Base-by-base conservation (phyloP, 768 basidiomycete genomes). In the Agaricus sinodeliciosus region DNA sequence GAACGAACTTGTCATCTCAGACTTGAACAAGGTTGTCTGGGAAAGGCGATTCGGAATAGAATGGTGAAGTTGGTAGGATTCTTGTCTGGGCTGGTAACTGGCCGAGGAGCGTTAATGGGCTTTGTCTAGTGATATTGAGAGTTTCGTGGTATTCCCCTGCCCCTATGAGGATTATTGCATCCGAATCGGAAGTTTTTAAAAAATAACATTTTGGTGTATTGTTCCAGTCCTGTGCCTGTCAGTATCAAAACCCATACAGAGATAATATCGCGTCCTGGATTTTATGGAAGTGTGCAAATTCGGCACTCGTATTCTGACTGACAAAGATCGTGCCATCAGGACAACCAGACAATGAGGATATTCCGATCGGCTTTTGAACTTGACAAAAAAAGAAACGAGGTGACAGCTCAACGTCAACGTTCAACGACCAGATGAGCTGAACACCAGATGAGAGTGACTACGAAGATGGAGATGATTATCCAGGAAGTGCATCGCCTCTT, bases 241-340 rank as follows among this genome's bases (percentile, higher is more conserved):
- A 34, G 16, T 3, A 7, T 9, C 6, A 15, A n/a, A 16, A 3
- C 8, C 43, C 75, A 55, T 55, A 82, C 82, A 86, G 66, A 5
- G 81, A 80, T 7, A 63, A 27, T 11, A 86, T 68, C 8, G 84
- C 83, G 11, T 73, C 69, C 61, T 86, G 84, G 3, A 85, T 66
- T 22, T 58, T 73, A 13, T 60, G 68, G 43, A 81, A 84, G 22
- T 71, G 52, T 0, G 82, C 76, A 44, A 65, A 64, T 0, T 61
- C 52, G 59, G 84, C 75, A 4, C 62, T 75, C 28, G 63, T 54
- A 37, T 74, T 60, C 40, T 66, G 62, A 1, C 81, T 83, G 18
- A 85, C 83, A 52, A 75, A 84, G 3, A 85, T 64, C 0, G 82
- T 85, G 9, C 78, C 80, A 5, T 55, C n/a, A 0, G 80, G 80